Conservation (phyloP, 2,329 filamentous ascomycete species). For the Ophiostoma tasmaniense region DNA sequence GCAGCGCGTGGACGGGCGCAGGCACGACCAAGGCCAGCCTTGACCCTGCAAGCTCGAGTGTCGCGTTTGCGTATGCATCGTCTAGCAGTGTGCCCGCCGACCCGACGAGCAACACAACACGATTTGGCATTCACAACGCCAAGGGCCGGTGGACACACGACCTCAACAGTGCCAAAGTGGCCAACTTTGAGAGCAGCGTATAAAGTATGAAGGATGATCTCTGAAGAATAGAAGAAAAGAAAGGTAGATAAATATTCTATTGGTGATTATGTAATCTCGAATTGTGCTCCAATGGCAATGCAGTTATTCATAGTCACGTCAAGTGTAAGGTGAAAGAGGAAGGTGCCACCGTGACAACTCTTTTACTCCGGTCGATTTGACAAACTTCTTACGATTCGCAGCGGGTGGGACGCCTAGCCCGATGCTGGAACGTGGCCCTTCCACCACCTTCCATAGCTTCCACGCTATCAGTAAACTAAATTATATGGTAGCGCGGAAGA, state of each 20-base stretch:
- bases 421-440: slow-evolving; percentile 19
- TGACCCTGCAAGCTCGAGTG: no score
- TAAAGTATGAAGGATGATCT: background rate
- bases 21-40: no score
- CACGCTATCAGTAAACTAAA: background rate
- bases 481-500: slow-evolving; percentile 5
- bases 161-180: background rate
- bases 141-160: background rate
- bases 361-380: background rate
- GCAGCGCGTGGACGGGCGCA: no score
- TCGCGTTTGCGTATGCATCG: no score
- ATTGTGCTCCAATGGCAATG: background rate
- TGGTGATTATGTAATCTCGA: background rate
- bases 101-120: background rate
- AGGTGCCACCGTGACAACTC: background rate
- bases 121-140: background rate
- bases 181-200: background rate
- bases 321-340: background rate
- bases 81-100: background rate
- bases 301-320: background rate
- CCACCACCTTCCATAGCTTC: slow-evolving; percentile 12
- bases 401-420: background rate
- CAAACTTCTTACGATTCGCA: background rate
- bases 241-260: background rate
- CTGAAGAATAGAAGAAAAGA: background rate